phyloP scores from a whole-genome alignment of 768 basidiomycete species.

The Mycena metata region DNA sequence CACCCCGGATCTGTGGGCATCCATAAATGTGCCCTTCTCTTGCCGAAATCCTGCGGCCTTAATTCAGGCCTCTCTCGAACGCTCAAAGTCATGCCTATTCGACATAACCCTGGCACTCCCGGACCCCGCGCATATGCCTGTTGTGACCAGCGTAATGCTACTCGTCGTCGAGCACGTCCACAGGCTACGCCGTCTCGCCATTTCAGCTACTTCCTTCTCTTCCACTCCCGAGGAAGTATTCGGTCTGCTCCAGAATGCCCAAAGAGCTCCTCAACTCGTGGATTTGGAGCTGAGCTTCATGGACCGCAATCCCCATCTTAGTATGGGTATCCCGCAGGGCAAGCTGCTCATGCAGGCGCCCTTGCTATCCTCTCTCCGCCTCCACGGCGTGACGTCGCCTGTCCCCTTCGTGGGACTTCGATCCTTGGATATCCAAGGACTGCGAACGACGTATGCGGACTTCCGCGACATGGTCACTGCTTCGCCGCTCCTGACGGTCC shows the following conservation, averaged over 20 bases:
- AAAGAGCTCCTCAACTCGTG: conserved; percentile 27
- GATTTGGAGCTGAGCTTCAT: conserved; percentile 26
- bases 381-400: conserved; percentile 34
- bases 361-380: conserved; percentile 22
- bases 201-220: conserved; percentile 1
- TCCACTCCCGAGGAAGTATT: conserved; percentile 31
- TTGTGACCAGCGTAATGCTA: conserved; percentile 30
- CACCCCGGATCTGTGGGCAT: conserved; percentile 33
- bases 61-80: conserved; percentile 27
- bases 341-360: conserved; percentile 33
- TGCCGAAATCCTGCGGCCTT: conserved; percentile 18
- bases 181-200: conserved; percentile 27
- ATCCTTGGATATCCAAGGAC: conserved; percentile 31
- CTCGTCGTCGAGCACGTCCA: conserved; percentile 34
- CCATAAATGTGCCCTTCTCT: conserved; percentile 25
- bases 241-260: conserved; percentile 35
- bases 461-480: conserved; percentile 33
- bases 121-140: conserved; percentile 13
- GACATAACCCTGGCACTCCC: conserved; percentile 30
- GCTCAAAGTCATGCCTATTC: conserved; percentile 38
- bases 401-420: conserved; percentile 37
- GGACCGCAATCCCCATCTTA: conserved; percentile 12
- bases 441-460: conserved; percentile 27
- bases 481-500: conserved; percentile 32
- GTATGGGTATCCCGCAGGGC: conserved; percentile 20